Evolutionary conservation across 192 early-diverging fungal species (phyloP), one percentile per base, ranked within the genome.

Genomic region (Umbelopsis vinacea): DNA sequence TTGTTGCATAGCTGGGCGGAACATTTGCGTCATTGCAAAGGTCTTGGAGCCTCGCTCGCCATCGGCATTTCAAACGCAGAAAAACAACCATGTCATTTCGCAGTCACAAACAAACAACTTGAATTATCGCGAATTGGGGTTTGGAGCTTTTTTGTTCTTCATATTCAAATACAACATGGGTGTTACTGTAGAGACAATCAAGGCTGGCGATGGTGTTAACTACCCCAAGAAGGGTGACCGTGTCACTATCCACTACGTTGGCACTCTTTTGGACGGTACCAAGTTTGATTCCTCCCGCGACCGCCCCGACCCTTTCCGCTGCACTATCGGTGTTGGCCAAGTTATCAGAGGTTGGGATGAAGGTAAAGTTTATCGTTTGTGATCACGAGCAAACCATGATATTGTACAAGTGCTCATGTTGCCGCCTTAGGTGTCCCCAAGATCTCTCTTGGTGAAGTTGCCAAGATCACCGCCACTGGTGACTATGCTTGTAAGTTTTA

Each of bases 231-330:
- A 72, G 17, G 92, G 92, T 26, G 84, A 92, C 73, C 87, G 60
- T n/a, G 85, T 92, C 19, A 82, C 84, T 69, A 93, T 93, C 69
- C 92, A 92, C 87, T 93, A 92, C 73, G 77, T 55, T 67, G 85
- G 78, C 48, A 73, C 75, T 45, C 79, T 94, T 24, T 79, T 81
- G 60, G 83, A 90, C 75, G 95, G 95, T 70, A 79, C 57, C 22
- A 87, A 91, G 79, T 99, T 99, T 71, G 97, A 99, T 79, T 94
- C 92, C 67, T 94, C 93, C 68, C 77, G 83, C 68, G 88, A 96
- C 81, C 95, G 95, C 74, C 83, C 87, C 24, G 68, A 91, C 74
- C 95, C 97, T 47, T 99, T 98, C 73, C 82, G 83, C 26, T 94
- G 91, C 83, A 83, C 81, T 52, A 97, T 99, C 73, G 97, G 97